These are phyloP conservation scores for Monosporascus sp. DNA, from an alignment of 2,329 filamentous ascomycete genomes.

Conservation along the genomic window DNA sequence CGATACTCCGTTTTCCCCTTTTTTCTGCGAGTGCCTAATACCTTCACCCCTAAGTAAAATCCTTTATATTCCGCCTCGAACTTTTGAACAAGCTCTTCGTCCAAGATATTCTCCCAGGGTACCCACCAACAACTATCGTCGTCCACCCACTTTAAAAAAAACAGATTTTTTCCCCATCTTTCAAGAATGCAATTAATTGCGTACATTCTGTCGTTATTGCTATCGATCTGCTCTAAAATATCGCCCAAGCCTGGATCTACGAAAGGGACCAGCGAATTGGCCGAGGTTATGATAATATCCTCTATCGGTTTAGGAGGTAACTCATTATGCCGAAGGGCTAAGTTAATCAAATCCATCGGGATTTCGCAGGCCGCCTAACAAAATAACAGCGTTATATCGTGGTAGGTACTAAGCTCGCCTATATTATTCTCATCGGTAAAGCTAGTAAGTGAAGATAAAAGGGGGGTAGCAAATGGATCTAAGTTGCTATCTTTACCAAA, in stretches of 20 bases:
- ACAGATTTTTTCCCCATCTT: neutral
- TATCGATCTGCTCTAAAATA: neutral
- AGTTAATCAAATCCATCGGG: too few relatives aligned
- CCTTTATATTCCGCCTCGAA: neutral
- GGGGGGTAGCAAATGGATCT: neutral
- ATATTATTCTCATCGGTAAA: neutral
- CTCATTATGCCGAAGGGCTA: neutral
- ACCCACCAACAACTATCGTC: neutral
- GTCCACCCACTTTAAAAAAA: neutral
- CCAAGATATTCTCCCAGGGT: neutral
- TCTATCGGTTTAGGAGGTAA: neutral
- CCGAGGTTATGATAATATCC: neutral
- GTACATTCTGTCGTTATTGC: neutral
- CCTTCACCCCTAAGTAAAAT: neutral
- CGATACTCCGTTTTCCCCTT: slow-evolving; percentile 1
- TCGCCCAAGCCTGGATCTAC: neutral
- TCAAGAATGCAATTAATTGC: neutral
- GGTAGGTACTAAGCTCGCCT: neutral
- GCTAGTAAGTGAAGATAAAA: neutral
- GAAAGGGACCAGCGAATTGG: neutral
- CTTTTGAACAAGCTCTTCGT: neutral
- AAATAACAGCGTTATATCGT: neutral
- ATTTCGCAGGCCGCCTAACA: too few relatives aligned
- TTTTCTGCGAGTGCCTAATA: neutral
- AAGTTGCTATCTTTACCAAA: neutral